Conservation (phyloP, 345 rosid species). For the Draba incana region DNA sequence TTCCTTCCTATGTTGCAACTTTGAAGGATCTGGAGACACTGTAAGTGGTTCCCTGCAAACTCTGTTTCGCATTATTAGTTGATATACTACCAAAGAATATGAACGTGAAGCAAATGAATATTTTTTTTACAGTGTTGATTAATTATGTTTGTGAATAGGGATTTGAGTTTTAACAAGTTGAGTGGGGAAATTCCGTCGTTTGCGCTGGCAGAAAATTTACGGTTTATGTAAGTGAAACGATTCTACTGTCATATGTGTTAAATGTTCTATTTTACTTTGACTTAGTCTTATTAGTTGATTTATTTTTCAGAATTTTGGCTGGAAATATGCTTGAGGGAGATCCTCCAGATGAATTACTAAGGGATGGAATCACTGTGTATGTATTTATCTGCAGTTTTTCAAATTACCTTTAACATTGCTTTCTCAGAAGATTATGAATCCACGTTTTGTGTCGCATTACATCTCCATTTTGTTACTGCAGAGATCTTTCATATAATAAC, state of each 20-base stretch:
- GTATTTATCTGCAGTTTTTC: conserved; percentile 31
- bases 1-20: conserved; percentile 47
- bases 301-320: conserved; percentile 50
- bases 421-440: conserved; percentile 21
- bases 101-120: conserved; percentile 15
- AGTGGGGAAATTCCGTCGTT: conserved; percentile 51
- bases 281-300: background rate
- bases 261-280: conserved; percentile 22
- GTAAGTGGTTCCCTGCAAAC: conserved; percentile 34
- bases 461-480: conserved; percentile 42
- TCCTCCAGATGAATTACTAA: conserved; percentile 56
- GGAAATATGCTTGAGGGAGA: conserved; percentile 58
- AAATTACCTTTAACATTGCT: conserved; percentile 4
- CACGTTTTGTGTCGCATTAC: conserved; percentile 21
- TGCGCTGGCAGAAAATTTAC: conserved; percentile 40
- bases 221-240: conserved; percentile 52
- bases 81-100: conserved; percentile 4
- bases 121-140: too few relatives aligned
- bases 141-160: conserved; percentile 46
- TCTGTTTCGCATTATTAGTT: conserved; percentile 12
- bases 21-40: conserved; percentile 41
- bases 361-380: conserved; percentile 56
- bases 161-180: conserved; percentile 67
- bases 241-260: conserved; percentile 4
- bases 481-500: conserved; percentile 82